phyloP scores from a whole-genome alignment of 2,329 filamentous ascomycete genomes.

The Fusarium fujikuroi region DNA sequence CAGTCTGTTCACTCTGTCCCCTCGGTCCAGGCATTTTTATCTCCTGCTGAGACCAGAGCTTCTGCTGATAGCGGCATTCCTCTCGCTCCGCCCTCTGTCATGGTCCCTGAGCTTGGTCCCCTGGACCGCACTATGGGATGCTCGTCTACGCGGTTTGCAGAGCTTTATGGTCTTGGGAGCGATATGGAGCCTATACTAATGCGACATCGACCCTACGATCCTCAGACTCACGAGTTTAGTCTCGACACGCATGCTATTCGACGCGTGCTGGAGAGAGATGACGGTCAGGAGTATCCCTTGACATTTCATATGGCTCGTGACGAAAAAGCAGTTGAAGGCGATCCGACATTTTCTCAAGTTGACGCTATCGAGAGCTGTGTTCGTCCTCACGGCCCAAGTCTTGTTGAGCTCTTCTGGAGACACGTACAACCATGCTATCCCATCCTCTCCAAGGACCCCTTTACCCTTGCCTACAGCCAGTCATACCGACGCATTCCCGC shows the following conservation, averaged over 20 bases:
- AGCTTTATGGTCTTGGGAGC: conserved; percentile 49
- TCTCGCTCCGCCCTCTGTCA: conserved; percentile 29
- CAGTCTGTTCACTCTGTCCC: conserved; percentile 39
- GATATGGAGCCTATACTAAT: conserved; percentile 51
- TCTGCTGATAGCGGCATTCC: conserved; percentile 39
- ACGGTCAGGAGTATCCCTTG: conserved; percentile 47
- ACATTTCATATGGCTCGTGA: conserved; percentile 50
- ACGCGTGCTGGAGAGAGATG: conserved; percentile 63
- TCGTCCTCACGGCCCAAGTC: conserved; percentile 65
- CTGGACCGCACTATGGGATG: conserved; percentile 42
- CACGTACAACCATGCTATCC: conserved; percentile 65
- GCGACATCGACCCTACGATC: conserved; percentile 63
- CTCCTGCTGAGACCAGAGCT: conserved; percentile 41
- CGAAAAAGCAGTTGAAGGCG: conserved; percentile 44
- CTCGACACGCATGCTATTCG: conserved; percentile 71
- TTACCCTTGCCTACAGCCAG: conserved; percentile 62
- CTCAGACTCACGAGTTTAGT: conserved; percentile 50
- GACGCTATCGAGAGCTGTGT: conserved; percentile 67
- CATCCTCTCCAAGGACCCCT: conserved; percentile 64
- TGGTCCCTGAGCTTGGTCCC: conserved; percentile 29
- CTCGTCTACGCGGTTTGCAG: conserved; percentile 43
- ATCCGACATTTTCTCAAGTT: conserved; percentile 38
- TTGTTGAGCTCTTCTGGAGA: conserved; percentile 72
- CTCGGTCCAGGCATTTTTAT: conserved; percentile 41
- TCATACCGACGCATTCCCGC: conserved; percentile 63